Conservation (phyloP, 345 rosid species). For the Laguncularia racemosa region DNA sequence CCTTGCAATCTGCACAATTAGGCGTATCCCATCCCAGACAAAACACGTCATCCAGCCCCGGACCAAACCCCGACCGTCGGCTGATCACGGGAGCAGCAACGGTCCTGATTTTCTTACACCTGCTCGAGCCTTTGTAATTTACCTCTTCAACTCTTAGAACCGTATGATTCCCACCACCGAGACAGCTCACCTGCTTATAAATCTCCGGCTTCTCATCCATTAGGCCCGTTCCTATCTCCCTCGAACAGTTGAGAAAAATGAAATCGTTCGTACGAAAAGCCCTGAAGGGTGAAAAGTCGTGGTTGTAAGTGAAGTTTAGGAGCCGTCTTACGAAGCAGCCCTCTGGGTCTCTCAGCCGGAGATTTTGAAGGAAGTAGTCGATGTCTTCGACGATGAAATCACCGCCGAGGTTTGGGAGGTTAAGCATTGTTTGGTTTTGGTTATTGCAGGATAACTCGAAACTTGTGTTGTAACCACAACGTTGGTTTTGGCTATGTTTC, state of each 20-base stretch:
- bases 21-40: conserved; percentile 30
- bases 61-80: conserved; percentile 8
- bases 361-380: conserved; percentile 21
- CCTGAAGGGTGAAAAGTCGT: conserved; percentile 24
- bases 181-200: conserved; percentile 14
- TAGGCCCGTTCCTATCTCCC: background rate
- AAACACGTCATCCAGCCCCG: conserved; percentile 2
- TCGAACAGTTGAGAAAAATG: conserved; percentile 34
- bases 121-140: accelerated
- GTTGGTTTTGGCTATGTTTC: background rate
- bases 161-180: conserved; percentile 20
- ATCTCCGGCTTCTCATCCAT: too few species aligned
- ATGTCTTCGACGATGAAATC: conserved; percentile 28
- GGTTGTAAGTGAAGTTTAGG: conserved; percentile 10
- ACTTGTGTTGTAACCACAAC: conserved; percentile 26
- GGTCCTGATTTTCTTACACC: accelerated
- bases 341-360: conserved; percentile 30
- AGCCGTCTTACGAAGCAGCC: conserved; percentile 31
- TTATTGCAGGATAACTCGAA: conserved; percentile 33
- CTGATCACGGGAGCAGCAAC: conserved; percentile 19
- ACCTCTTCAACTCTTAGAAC: background rate
- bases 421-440: conserved; percentile 10
- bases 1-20: conserved; percentile 30
- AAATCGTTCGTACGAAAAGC: background rate
- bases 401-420: conserved; percentile 31